Conservation (phyloP, 1,284 basidiomycete genomes). For the Hypsizygus ulmarius region DNA sequence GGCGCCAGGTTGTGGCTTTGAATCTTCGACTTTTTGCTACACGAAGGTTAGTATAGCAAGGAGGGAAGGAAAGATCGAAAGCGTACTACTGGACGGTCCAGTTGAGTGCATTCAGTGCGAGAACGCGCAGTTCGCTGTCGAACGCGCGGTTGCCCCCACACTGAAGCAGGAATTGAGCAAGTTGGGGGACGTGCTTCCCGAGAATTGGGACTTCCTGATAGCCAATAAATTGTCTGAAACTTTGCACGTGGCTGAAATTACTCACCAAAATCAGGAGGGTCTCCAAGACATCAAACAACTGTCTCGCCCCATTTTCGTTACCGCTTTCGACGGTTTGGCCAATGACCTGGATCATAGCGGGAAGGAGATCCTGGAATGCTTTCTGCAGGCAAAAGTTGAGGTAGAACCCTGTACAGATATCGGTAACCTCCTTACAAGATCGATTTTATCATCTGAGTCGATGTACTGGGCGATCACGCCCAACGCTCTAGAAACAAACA, state of each 20-base stretch:
- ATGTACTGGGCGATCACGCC: constrained; percentile 95
- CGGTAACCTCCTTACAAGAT: constrained; percentile 59
- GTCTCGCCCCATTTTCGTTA: constrained; percentile 82
- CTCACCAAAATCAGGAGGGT: constrained; percentile 87
- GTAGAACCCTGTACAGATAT: constrained; percentile 2
- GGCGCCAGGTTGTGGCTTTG: constrained; percentile 85
- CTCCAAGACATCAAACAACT: constrained; percentile 95
- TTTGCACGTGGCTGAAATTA: constrained; percentile 7
- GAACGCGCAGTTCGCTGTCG: constrained; percentile 83
- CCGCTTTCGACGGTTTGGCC: constrained; percentile 82
- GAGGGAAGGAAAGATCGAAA: neutral
- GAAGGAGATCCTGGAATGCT: constrained; percentile 88
- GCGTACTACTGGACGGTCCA: constrained; percentile 92
- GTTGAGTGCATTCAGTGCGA: constrained; percentile 91
- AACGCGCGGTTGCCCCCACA: constrained; percentile 81
- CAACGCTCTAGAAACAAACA: constrained; percentile 58
- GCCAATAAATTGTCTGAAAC: constrained; percentile 7
- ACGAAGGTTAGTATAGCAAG: constrained; percentile 5
- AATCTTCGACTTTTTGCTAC: constrained; percentile 96
- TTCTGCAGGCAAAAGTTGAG: constrained; percentile 48
- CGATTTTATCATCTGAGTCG: constrained; percentile 82
- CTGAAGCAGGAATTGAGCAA: constrained; percentile 87
- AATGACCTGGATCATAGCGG: constrained; percentile 88
- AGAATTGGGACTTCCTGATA: constrained; percentile 87
- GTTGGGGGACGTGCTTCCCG: constrained; percentile 83